phyloP scores from a whole-genome alignment of 768 basidiomycete genomes.

The Botryobasidium botryosum region DNA sequence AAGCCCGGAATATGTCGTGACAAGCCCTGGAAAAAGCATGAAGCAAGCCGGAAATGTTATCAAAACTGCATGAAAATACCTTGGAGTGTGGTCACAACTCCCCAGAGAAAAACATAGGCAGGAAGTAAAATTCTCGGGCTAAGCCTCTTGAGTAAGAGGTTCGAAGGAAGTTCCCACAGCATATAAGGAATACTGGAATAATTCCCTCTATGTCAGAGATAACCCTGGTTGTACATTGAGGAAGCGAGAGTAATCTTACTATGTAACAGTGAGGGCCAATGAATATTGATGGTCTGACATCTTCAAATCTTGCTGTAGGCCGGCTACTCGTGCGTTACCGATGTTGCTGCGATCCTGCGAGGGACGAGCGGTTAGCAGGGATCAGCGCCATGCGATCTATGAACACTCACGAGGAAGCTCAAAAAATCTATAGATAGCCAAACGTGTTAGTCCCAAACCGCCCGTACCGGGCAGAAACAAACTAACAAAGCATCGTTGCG shows the following conservation, averaged over 20 bases:
- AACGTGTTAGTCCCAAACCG: too few relatives aligned
- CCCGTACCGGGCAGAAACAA: too few relatives aligned
- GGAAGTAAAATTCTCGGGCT: constrained; percentile 48
- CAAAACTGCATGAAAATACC: too few relatives aligned
- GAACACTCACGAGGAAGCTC: too few relatives aligned
- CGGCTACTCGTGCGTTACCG: constrained; percentile 13
- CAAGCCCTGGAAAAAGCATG: too few relatives aligned
- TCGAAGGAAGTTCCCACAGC: background rate
- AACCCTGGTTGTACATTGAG: background rate
- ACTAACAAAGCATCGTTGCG: too few relatives aligned
- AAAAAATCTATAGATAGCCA: too few relatives aligned
- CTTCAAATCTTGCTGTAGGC: constrained; percentile 12
- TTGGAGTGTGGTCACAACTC: constrained; percentile 46
- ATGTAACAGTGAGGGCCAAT: background rate
- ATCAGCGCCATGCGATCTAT: too few relatives aligned
- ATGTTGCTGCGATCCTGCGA: too few relatives aligned
- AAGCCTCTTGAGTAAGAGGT: constrained; percentile 11
- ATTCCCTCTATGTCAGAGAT: background rate
- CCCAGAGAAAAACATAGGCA: constrained; percentile 47
- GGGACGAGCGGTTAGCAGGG: too few relatives aligned
- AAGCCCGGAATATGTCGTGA: constrained; percentile 14
- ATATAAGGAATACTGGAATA: background rate
- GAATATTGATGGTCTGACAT: constrained; percentile 10
- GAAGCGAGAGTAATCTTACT: background rate
- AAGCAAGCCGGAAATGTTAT: too few relatives aligned